A percentile compares a stretch with the other conserved stretches of the same genome.
Conservation (phyloP, 164 flowering plant species). For the Nelumbo lutea region DNA sequence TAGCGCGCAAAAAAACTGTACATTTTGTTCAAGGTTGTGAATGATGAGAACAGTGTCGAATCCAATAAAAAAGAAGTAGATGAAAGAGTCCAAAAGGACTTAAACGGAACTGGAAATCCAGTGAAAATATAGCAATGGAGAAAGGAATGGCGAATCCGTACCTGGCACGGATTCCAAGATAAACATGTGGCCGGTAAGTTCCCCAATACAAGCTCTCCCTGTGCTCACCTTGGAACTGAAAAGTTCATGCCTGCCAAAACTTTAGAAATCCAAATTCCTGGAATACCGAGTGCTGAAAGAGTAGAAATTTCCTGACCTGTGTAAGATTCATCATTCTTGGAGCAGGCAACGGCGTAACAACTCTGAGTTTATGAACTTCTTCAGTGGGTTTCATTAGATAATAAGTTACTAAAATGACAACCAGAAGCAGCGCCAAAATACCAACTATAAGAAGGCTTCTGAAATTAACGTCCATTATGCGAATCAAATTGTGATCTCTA, state of each 20-base stretch:
- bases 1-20: no score
- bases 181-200: slow-evolving; percentile 87
- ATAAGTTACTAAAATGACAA: slow-evolving; percentile 10
- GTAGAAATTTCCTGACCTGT: slow-evolving; percentile 31
- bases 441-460: slow-evolving; percentile 32
- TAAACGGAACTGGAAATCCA: neutral
- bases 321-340: slow-evolving; percentile 78
- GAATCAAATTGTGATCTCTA: slow-evolving; percentile 17
- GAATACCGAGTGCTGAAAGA: neutral
- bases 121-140: neutral
- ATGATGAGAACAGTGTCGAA: no score
- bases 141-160: slow-evolving; percentile 13
- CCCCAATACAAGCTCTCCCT: slow-evolving; percentile 97
- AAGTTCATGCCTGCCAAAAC: slow-evolving; percentile 9
- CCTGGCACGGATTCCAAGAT: slow-evolving; percentile 93
- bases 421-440: slow-evolving; percentile 19
- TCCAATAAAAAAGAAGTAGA: neutral
- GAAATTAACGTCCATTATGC: slow-evolving; percentile 29
- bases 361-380: slow-evolving; percentile 38
- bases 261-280: neutral
- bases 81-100: neutral
- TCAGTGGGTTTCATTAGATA: slow-evolving; percentile 11
- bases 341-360: slow-evolving; percentile 73
- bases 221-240: slow-evolving; percentile 94
- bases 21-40: no score